Percentiles rank a stretch among this genome's conserved stretches.
phyloP scores from a whole-genome alignment of 1,284 basidiomycete genomes.

The Farysia itapuensis region DNA sequence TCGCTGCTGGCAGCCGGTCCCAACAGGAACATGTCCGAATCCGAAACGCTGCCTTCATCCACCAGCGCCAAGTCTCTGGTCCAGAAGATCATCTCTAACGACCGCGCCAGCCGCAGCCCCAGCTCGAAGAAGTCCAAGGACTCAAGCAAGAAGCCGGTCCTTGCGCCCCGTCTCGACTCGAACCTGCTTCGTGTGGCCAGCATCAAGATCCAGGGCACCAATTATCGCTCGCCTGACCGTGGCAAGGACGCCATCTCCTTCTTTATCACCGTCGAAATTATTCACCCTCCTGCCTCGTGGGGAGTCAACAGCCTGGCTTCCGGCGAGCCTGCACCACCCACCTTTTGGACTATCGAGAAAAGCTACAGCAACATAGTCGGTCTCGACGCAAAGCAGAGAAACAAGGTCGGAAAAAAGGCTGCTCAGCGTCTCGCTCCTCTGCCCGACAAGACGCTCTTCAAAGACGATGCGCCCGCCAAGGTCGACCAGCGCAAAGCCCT shows the following conservation, averaged over 20 bases:
- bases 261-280: conserved; percentile 64
- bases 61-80: conserved; percentile 30
- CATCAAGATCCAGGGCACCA: conserved; percentile 63
- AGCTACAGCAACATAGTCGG: conserved; percentile 84
- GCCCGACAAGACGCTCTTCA: conserved; percentile 91
- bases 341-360: conserved; percentile 90
- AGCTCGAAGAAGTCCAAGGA: conserved; percentile 21
- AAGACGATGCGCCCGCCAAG: conserved; percentile 92
- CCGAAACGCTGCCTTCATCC: conserved; percentile 29
- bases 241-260: conserved; percentile 85
- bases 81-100: conserved; percentile 17
- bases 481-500: conserved; percentile 76
- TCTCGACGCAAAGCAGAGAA: conserved; percentile 69
- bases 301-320: conserved; percentile 60
- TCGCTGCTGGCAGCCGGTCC: conserved; percentile 32
- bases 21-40: conserved; percentile 26
- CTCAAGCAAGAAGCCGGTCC: conserved; percentile 15
- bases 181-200: conserved; percentile 40
- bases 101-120: conserved; percentile 6
- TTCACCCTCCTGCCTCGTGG: conserved; percentile 48
- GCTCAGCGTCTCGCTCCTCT: conserved; percentile 74
- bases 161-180: conserved; percentile 46
- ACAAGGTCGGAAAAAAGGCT: conserved; percentile 69
- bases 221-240: conserved; percentile 78
- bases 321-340: conserved; percentile 65